A percentile compares a stretch with the other conserved stretches of the same genome.
These are phyloP conservation scores for Phytophthora brassicae DNA, from an alignment of 352 stramenopile species.

Conservation along the genomic window DNA sequence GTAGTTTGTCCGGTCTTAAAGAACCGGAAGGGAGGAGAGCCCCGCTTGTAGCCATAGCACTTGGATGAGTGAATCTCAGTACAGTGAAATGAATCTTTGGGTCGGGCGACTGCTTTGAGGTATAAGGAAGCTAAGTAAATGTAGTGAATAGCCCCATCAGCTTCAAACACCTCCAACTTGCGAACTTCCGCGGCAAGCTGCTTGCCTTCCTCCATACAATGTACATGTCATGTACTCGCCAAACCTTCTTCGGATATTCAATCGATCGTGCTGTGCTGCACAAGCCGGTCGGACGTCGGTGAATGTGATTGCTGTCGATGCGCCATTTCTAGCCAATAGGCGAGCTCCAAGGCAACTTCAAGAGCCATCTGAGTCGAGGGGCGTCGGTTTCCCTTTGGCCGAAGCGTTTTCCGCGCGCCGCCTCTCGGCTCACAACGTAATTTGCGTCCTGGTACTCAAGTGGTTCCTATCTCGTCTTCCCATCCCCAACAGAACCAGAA, in stretches of 20 bases:
- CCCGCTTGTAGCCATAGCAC: too few relatives aligned
- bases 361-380: conserved; percentile 21
- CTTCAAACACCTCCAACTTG: too few relatives aligned
- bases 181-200: not conserved
- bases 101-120: not conserved
- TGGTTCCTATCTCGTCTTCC: conserved; percentile 9
- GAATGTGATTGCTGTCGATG: conserved; percentile 19
- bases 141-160: too few relatives aligned
- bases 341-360: conserved; percentile 24
- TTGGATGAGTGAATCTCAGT: too few relatives aligned
- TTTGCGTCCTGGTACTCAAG: conserved; percentile 41
- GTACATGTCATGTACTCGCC: too few relatives aligned
- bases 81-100: too few relatives aligned
- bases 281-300: conserved; percentile 13
- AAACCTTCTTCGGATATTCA: too few relatives aligned
- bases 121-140: not conserved
- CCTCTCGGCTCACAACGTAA: conserved; percentile 35
- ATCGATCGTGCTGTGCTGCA: conserved; percentile 5
- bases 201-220: not conserved
- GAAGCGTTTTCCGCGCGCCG: conserved; percentile 11
- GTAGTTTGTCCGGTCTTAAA: too few relatives aligned
- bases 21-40: too few relatives aligned
- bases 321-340: conserved; percentile 43
- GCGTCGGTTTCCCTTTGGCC: conserved; percentile 21
- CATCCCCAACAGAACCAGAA: conserved; percentile 5